These are phyloP conservation scores for Saccharum spontaneum DNA, from an alignment of 176 grass and related monocot species.

Conservation along the genomic window DNA sequence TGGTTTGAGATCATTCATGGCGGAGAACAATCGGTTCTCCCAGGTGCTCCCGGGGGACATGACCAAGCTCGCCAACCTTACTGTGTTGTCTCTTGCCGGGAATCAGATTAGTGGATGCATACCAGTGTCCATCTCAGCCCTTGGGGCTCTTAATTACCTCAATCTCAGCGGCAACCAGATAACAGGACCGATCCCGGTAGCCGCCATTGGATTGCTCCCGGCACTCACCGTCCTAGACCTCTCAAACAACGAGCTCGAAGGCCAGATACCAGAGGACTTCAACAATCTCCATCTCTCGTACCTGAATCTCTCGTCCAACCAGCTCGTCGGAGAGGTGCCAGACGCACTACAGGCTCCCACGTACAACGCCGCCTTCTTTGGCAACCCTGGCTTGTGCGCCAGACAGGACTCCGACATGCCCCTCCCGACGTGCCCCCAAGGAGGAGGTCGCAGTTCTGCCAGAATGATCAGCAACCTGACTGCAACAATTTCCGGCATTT, in stretches of 20 bases:
- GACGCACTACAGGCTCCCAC: constrained; percentile 17
- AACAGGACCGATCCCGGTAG: constrained; percentile 39
- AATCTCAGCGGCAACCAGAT: constrained; percentile 62
- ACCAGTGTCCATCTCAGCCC: constrained; percentile 25
- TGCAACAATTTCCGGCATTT: too few species aligned
- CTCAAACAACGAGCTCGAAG: constrained; percentile 45
- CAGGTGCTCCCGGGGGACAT: constrained; percentile 51
- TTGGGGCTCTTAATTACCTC: constrained; percentile 8
- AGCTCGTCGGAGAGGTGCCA: constrained; percentile 61
- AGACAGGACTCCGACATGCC: too few species aligned
- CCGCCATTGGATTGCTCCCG: constrained; percentile 25
- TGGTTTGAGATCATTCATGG: constrained; percentile 36
- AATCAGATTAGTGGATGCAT: constrained; percentile 33
- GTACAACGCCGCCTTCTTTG: too few species aligned
- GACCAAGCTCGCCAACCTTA: neutral
- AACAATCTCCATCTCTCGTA: neutral
- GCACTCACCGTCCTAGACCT: constrained; percentile 56
- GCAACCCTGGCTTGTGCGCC: too few species aligned
- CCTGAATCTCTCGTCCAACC: constrained; percentile 61
- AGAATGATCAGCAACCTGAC: too few species aligned
- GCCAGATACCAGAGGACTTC: constrained; percentile 46
- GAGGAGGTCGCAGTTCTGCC: too few species aligned
- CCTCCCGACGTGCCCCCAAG: too few species aligned
- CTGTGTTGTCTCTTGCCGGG: too few species aligned
- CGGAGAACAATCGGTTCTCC: constrained; percentile 56